Base-by-base conservation (phyloP, 1,284 basidiomycete species). In the Apiotrichum mycotoxinovorans region DNA sequence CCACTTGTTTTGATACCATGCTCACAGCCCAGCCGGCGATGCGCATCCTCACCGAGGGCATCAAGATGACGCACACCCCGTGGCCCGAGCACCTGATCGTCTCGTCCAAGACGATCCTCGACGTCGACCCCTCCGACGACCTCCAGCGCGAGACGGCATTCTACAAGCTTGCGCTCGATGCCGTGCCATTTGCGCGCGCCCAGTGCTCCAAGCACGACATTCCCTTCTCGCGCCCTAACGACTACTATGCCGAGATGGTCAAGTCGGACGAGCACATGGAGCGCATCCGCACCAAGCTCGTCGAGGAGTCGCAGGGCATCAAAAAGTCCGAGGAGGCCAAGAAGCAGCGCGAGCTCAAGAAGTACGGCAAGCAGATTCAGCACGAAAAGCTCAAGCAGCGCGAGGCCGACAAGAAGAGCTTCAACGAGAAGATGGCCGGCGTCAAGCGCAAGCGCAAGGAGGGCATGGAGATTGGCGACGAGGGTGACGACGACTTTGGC, bases 201-300 rank as follows among this genome's bases (percentile, higher is more conserved):
- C 84, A 91, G 30, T 90, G 91, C 46, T 77, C 81, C 34, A 86
- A 88, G 68, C 82, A 84, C 45, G 77, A 78, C 43, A 82, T 95
- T 63, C 86, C 91, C 1, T 98, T 97, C 78, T 87, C 88, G 12
- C 87, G 96, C n/a, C 95, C 95, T 0, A 68, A 83, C 0, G 96
- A 98, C 79, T 98, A 93, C 77, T 98, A 97, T 69, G 95, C 95
- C 22, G 95, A 98, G 79, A 98, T 98, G 95, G 88, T 98, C 69
- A 98, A 98, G 79, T 88, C 87, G 26, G 96, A 98, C 71, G 83
- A 90, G 23, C 96, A 98, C 79, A 98, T 98, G 96, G 93, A 97
- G 75, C 85, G 91, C 48, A 91, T 98, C 66, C 87, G 96, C 51
- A 88, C 93, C 68, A 85, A 88, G 34, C 79, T 98, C 34, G 83